Evolutionary conservation across 2,329 filamentous ascomycete species (phyloP).

Genomic region (Tolypocladium endophyticum): DNA sequence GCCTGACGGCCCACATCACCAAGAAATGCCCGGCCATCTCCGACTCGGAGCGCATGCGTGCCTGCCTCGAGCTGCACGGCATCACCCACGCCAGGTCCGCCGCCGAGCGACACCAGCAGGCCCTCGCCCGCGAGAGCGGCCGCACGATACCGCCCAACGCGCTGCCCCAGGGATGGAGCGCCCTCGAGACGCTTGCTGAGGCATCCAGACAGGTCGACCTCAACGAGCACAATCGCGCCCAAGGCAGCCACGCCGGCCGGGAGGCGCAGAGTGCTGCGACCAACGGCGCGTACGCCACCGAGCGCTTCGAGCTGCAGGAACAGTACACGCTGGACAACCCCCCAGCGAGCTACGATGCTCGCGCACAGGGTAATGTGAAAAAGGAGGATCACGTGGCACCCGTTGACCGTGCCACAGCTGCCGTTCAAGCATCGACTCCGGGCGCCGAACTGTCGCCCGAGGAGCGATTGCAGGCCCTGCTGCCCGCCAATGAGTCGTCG

Average conservation of each 20-base stretch:
- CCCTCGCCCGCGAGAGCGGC: conserved; percentile 16
- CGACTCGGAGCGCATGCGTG: conserved; percentile 63
- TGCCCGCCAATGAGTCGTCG: conserved; percentile 23
- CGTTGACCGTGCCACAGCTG: conserved; percentile 3
- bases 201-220: conserved; percentile 72
- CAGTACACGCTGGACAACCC: conserved; percentile 49
- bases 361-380: conserved; percentile 11
- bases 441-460: conserved; percentile 31
- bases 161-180: conserved; percentile 58
- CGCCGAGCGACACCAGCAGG: conserved; percentile 16
- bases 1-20: conserved; percentile 67
- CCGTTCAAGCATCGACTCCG: conserved; percentile 13
- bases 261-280: conserved; percentile 17
- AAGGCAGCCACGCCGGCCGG: conserved; percentile 4
- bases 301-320: conserved; percentile 44
- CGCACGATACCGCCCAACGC: conserved; percentile 17
- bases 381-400: conserved; percentile 9
- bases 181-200: conserved; percentile 77
- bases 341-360: conserved; percentile 35
- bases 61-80: conserved; percentile 62
- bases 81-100: conserved; percentile 41
- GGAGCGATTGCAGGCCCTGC: conserved; percentile 38
- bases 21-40: conserved; percentile 79
- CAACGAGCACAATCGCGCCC: conserved; percentile 47
- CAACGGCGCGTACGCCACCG: conserved; percentile 14